phyloP scores from a whole-genome alignment of 1,139 yeast species.

The Spencermartinsiella ligniputridi region DNA sequence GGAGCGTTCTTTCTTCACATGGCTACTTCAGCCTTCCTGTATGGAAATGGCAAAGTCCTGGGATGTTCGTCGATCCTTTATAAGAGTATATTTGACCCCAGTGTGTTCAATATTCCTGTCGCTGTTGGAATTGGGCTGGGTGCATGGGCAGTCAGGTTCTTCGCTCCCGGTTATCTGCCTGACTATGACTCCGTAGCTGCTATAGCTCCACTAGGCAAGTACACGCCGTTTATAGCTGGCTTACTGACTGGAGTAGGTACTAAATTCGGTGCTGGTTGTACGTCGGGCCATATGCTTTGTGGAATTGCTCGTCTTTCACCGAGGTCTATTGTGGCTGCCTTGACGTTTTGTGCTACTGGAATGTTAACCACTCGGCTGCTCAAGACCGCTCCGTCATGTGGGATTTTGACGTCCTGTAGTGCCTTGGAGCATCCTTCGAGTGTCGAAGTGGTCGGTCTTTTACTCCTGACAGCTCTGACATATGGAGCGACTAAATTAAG shows the following conservation, averaged over 20 bases:
- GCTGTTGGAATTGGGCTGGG: slow-evolving; percentile 33
- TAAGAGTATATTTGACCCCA: slow-evolving; percentile 26
- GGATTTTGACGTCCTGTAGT: slow-evolving; percentile 18
- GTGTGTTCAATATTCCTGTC: slow-evolving; percentile 26
- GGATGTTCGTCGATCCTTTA: slow-evolving; percentile 44
- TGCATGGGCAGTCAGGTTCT: slow-evolving; percentile 18
- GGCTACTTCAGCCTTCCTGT: slow-evolving; percentile 40
- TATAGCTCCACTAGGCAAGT: slow-evolving; percentile 18
- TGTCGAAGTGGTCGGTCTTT: slow-evolving; percentile 12
- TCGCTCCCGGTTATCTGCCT: slow-evolving; percentile 33
- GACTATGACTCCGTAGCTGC: slow-evolving; percentile 15
- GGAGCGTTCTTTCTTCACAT: slow-evolving; percentile 45
- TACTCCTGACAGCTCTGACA: slow-evolving; percentile 12
- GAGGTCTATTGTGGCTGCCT: slow-evolving; percentile 43
- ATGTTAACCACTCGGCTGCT: slow-evolving; percentile 24
- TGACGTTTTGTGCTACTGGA: slow-evolving; percentile 35
- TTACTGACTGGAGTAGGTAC: slow-evolving; percentile 44
- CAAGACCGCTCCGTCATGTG: slow-evolving; percentile 23
- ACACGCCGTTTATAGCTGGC: slow-evolving; percentile 31
- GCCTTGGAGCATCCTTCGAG: slow-evolving; percentile 16
- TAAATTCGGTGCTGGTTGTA: slow-evolving; percentile 44
- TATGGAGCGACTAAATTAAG: slow-evolving; percentile 12
- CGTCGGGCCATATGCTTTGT: slow-evolving; percentile 49
- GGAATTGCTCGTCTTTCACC: slow-evolving; percentile 42
- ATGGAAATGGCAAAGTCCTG: slow-evolving; percentile 37